A percentile compares a stretch with the other conserved stretches of the same genome.
phyloP scores from a whole-genome alignment of 108 stramenopile species.

The Pseudonitzschia pungens region DNA sequence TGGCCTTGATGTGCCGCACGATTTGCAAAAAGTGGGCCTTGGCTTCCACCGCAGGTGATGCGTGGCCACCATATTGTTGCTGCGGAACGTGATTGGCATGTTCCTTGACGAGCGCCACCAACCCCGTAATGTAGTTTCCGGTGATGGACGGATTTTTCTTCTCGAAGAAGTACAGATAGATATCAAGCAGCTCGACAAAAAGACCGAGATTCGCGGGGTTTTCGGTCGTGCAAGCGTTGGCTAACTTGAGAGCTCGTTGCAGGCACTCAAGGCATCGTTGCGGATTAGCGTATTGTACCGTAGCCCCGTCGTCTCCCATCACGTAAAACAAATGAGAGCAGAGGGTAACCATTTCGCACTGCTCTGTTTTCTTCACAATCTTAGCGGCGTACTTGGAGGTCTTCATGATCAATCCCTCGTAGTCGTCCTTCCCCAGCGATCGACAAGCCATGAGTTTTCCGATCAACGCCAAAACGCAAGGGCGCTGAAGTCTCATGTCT shows the following conservation, averaged over 20 bases:
- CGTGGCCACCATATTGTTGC: slow-evolving; percentile 6
- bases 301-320: slow-evolving; percentile 13
- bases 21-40: slow-evolving; percentile 58
- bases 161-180: slow-evolving; percentile 95
- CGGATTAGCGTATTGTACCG: slow-evolving; percentile 59
- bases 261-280: slow-evolving; percentile 95
- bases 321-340: slow-evolving; percentile 92
- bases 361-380: slow-evolving; percentile 93
- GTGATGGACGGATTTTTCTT: slow-evolving; percentile 83
- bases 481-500: slow-evolving; percentile 83
- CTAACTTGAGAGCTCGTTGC: slow-evolving; percentile 86
- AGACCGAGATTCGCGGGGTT: slow-evolving; percentile 74
- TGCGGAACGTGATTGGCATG: slow-evolving; percentile 69
- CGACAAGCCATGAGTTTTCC: slow-evolving; percentile 80
- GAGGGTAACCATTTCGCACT: slow-evolving; percentile 90
- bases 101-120: slow-evolving; percentile 93
- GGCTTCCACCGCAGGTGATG: slow-evolving; percentile 50
- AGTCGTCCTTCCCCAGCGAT: slow-evolving; percentile 79
- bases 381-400: slow-evolving; percentile 93
- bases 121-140: slow-evolving; percentile 80
- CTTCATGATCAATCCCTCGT: slow-evolving; percentile 93
- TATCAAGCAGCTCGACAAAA: slow-evolving; percentile 95
- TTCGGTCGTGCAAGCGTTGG: slow-evolving; percentile 83
- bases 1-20: slow-evolving; percentile 55
- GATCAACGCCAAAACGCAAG: slow-evolving; percentile 82